Conservation (phyloP, 192 early-diverging fungal genomes). For the Podila clonocystis region DNA sequence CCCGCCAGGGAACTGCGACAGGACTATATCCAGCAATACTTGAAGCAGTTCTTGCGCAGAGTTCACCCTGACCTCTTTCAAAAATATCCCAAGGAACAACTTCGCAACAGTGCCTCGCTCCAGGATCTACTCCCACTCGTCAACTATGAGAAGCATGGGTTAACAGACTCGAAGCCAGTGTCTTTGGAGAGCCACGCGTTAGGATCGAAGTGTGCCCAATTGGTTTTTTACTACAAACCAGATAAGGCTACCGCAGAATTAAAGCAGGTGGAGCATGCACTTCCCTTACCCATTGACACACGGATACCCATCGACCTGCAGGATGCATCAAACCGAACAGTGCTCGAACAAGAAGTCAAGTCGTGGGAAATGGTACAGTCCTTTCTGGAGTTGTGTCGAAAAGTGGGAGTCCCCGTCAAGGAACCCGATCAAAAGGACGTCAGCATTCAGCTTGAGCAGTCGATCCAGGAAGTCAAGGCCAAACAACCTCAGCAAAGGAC, state of each 20-base stretch:
- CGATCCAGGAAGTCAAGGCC: conserved; percentile 6
- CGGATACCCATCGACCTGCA: neutral
- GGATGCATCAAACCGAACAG: neutral
- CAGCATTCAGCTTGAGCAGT: conserved; percentile 13
- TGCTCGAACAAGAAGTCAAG: conserved; percentile 31
- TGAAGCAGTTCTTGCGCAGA: conserved; percentile 32
- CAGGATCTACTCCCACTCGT: conserved; percentile 36
- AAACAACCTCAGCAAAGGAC: neutral
- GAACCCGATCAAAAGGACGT: conserved; percentile 21
- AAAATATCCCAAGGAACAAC: conserved; percentile 42
- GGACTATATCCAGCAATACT: conserved; percentile 29
- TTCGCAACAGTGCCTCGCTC: conserved; percentile 34
- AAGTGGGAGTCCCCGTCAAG: conserved; percentile 31
- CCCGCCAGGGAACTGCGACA: conserved; percentile 12
- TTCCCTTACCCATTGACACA: conserved; percentile 6
- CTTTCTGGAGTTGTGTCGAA: conserved; percentile 34
- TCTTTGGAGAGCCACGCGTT: neutral
- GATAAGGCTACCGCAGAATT: conserved; percentile 5
- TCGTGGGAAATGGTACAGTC: conserved; percentile 50
- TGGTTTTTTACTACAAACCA: conserved; percentile 27
- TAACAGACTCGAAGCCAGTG: neutral
- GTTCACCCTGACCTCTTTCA: conserved; percentile 48
- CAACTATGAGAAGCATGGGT: conserved; percentile 2
- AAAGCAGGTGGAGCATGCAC: conserved; percentile 17
- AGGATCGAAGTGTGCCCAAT: neutral